Evolutionary conservation across 179 eudicot species (phyloP), one percentile per base, ranked within the genome.

Genomic region (Heliamphora pulchella): DNA sequence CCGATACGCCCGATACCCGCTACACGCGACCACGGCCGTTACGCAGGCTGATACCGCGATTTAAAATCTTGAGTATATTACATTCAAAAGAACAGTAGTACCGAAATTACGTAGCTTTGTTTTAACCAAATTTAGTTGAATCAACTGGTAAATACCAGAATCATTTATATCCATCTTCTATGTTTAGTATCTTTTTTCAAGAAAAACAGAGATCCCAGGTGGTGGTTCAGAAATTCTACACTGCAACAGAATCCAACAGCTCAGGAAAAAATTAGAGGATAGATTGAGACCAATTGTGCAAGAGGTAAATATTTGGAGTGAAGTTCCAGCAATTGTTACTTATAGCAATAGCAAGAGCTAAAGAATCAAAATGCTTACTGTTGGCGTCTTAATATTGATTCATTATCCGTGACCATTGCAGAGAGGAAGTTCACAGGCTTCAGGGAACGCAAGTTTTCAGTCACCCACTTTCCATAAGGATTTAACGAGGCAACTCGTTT

Each of bases 391-490:
- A 96, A 77, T 82, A 88, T 96, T 79, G 93, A 81, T 82, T 96
- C 99, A 82, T 79, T 92, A 80, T 96, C 99, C 88, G 92, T 81
- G 65, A 83, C 80, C 18, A 96, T 87, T 18, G 93, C 58, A 41
- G 99, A 92, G 73, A 90, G 90, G 81, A 92, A 94, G 81, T 90
- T 94, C 81, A 53, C 90, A 53, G 93, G 89, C 87, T 92, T 88
- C 86, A 96, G 61, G 31, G 89, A 79, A 10, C 97, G 96, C 81
- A 92, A 80, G 80, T 85, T 92, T 85, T 90, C 99, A 79, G 84
- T 89, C 68, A 96, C 81, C 99, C 99, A 96, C 78, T 92, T 86
- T 57, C 98, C 99, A 84, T 92, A 96, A 72, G 98, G 98, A 84
- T 90, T 80, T 54, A 85, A 85, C 80, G 85, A 91, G 68, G 99